These are phyloP conservation scores for Hortiboletus campestris DNA, from an alignment of 768 basidiomycete genomes.

Conservation along the genomic window DNA sequence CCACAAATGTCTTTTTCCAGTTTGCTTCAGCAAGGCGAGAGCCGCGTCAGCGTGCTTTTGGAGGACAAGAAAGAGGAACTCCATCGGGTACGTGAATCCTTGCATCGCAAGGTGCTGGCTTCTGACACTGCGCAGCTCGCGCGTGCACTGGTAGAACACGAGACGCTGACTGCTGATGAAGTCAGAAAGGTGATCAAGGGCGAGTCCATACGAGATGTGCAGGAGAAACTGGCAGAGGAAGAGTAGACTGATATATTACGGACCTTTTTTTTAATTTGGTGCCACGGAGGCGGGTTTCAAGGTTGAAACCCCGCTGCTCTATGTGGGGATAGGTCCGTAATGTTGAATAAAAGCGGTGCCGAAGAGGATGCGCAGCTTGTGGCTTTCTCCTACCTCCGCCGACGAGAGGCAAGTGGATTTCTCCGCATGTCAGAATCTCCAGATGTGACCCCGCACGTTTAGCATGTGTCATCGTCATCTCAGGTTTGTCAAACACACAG, in stretches of 20 bases:
- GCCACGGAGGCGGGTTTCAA: too few species aligned
- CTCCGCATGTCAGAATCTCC: not conserved
- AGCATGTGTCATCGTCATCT: constrained; percentile 68
- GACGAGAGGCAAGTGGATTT: constrained; percentile 34
- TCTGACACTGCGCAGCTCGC: constrained; percentile 59
- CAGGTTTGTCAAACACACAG: constrained; percentile 45
- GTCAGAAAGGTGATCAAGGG: constrained; percentile 84
- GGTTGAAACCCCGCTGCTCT: too few species aligned
- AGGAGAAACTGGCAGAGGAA: constrained; percentile 64
- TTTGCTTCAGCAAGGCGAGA: constrained; percentile 68
- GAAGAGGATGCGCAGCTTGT: not conserved
- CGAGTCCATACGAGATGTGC: constrained; percentile 69
- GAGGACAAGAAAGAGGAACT: constrained; percentile 70
- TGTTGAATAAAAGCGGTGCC: not conserved
- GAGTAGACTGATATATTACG: too few species aligned
- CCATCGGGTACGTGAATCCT: constrained; percentile 53
- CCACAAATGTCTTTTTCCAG: constrained; percentile 25
- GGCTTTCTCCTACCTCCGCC: constrained; percentile 54
- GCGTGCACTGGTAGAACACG: constrained; percentile 88
- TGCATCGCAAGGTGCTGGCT: not conserved
- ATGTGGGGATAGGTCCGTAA: too few species aligned
- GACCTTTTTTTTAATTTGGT: too few species aligned
- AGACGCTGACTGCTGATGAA: constrained; percentile 86
- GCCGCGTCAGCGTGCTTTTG: constrained; percentile 61
- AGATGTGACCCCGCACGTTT: not conserved